Evolutionary conservation across 2,329 filamentous ascomycete species (phyloP), one percentile per base, ranked within the genome.

Genomic region (Aspergillus oerlinghausenensis): DNA sequence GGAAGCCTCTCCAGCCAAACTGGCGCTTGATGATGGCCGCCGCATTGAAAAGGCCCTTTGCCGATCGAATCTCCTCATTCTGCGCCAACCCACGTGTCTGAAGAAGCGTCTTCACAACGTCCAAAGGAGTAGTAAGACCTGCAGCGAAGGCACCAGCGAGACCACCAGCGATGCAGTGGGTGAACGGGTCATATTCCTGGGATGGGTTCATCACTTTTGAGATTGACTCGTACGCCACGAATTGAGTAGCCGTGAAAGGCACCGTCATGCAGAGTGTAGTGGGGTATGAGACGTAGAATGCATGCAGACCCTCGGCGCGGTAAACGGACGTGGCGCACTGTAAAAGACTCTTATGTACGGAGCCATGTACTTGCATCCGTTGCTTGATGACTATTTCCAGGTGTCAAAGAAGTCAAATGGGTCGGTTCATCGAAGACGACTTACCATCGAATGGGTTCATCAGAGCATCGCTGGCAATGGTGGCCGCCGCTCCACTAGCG

Each of bases 381-480:
- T 99, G 94, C 79, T 99, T 99, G 80, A 99, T 96, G 60, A 99
- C 94, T 97, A 69, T 50, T 48, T 21, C 48, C 28, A 32, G 45
- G 57, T 32, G 57, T 63, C 32, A 58, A 38, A 7, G 29, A 14
- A n/a, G 50, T 25, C 49, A 49, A 56, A 49, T 49, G 19, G 40
- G 45, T 28, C 9, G 10, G 9, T 19, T 4, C 10, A 23, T 57
- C 26, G 49, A 26, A 26, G 47, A 21, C 9, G 32, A 71, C 84
- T 68, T 83, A 96, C 92, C 92, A 78, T 99, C 94, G 73, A 99
- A 99, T 23, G 94, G 94, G 72, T 97, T 99, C 94, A 99, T 99
- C 64, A 99, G 85, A 54, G 94, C 94, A 80, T 99, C 94, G 73
- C 92, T 97, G 38, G 93, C 90, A 73, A 97, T 97, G 7, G 94